These are phyloP conservation scores for Sextonia rubra DNA, from an alignment of 164 flowering plant species.

Conservation along the genomic window DNA sequence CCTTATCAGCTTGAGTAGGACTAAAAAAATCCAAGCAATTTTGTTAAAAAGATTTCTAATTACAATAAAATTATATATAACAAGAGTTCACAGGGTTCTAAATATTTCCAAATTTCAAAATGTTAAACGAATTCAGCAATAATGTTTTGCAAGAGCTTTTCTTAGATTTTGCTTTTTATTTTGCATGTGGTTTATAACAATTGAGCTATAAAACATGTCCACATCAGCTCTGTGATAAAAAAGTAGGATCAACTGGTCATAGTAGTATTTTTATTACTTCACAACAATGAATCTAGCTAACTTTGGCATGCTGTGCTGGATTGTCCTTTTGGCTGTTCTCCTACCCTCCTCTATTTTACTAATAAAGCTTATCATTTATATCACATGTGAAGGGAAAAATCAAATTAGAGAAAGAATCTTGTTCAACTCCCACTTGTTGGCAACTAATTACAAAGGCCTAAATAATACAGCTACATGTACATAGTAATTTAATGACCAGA, in stretches of 20 bases:
- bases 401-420: slow-evolving; percentile 19
- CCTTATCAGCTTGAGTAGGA: no score
- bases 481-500: no score
- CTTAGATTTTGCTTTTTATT: background rate
- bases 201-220: background rate
- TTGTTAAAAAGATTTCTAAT: background rate
- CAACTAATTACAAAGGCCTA: slow-evolving; percentile 23
- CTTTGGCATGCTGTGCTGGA: background rate
- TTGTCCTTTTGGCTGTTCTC: background rate
- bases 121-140: no score
- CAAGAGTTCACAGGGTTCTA: no score
- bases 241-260: background rate
- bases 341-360: no score
- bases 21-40: no score
- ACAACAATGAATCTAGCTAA: background rate
- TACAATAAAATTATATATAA: background rate
- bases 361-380: no score
- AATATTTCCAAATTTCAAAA: background rate
- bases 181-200: background rate
- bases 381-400: slow-evolving; percentile 5
- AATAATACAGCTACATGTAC: no score
- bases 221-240: background rate
- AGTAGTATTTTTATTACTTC: no score
- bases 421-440: slow-evolving; percentile 32
- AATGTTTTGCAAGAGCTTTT: no score